phyloP scores from a whole-genome alignment of 2,329 filamentous ascomycete genomes.

The Xylariaceae sp. region DNA sequence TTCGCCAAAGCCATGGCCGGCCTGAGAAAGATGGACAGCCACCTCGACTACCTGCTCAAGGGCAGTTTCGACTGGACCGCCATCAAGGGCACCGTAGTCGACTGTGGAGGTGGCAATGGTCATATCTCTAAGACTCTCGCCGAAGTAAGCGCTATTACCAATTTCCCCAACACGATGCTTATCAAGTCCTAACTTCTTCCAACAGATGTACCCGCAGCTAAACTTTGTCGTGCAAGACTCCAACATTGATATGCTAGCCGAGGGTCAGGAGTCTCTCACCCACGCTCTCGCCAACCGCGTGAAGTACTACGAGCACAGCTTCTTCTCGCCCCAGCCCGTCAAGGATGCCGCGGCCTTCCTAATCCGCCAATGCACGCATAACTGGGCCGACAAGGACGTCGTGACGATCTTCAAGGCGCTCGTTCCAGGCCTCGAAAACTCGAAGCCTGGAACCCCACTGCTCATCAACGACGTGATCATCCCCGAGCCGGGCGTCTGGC shows the following conservation, averaged over 20 bases:
- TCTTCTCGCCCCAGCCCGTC: slow-evolving; percentile 27
- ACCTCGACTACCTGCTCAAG: background rate
- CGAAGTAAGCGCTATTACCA: background rate
- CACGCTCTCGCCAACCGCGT: slow-evolving; percentile 17
- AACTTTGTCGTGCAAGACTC: slow-evolving; percentile 26
- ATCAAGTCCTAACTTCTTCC: background rate
- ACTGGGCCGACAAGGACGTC: slow-evolving; percentile 14
- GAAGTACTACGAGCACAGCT: slow-evolving; percentile 21
- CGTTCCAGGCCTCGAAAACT: slow-evolving; percentile 10
- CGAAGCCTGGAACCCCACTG: slow-evolving; percentile 5
- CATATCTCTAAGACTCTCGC: slow-evolving; percentile 17
- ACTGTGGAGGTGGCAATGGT: slow-evolving; percentile 20
- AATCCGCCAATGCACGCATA: slow-evolving; percentile 24
- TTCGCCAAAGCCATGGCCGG: slow-evolving; percentile 21
- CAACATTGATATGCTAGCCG: slow-evolving; percentile 18
- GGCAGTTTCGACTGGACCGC: slow-evolving; percentile 13
- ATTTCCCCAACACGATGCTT: background rate
- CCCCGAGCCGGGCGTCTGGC: background rate
- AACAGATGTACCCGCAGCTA: slow-evolving; percentile 7
- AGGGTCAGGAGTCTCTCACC: slow-evolving; percentile 16
- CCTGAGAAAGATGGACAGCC: background rate
- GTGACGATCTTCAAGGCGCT: slow-evolving; percentile 9
- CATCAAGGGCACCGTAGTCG: slow-evolving; percentile 16
- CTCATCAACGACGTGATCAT: slow-evolving; percentile 12
- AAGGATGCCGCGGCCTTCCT: slow-evolving; percentile 21